Evolutionary conservation across 2,329 filamentous ascomycete genomes (phyloP).

Genomic region (Neonectria coccinea): DNA sequence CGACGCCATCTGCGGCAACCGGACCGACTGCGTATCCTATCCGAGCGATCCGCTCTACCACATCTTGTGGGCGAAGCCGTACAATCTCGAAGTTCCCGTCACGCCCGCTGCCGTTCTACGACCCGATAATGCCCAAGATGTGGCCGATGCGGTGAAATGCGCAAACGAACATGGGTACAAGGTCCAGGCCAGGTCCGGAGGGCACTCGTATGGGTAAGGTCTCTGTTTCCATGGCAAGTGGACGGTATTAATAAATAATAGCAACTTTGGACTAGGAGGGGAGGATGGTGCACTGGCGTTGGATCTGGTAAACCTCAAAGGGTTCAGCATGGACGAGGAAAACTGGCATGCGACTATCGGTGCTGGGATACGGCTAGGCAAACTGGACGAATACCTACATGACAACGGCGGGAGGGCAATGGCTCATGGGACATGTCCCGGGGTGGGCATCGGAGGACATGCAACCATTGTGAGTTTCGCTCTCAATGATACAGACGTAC

Average conservation of each 20-base stretch:
- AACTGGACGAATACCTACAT: conserved; percentile 63
- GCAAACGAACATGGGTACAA: conserved; percentile 62
- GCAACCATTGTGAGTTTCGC: conserved; percentile 62
- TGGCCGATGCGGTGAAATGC: conserved; percentile 69
- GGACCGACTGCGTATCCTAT: conserved; percentile 60
- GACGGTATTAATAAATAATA: conserved; percentile 27
- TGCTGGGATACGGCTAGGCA: conserved; percentile 63
- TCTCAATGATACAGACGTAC: fast-evolving
- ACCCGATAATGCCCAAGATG: conserved; percentile 64
- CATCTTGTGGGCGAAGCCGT: conserved; percentile 62
- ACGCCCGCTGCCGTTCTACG: conserved; percentile 68
- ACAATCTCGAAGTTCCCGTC: conserved; percentile 63
- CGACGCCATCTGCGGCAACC: conserved; percentile 58
- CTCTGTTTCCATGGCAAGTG: fast-evolving
- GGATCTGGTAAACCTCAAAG: conserved; percentile 65
- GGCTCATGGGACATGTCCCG: conserved; percentile 69
- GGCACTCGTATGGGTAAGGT: conserved; percentile 72
- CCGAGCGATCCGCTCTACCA: conserved; percentile 59
- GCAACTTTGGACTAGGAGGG: conserved; percentile 61
- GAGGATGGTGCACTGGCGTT: conserved; percentile 64
- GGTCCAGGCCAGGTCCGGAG: conserved; percentile 72
- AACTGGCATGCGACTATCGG: conserved; percentile 68
- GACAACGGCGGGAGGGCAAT: conserved; percentile 66
- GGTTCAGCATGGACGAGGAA: conserved; percentile 63
- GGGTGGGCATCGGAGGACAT: conserved; percentile 69